A percentile compares a stretch with the other conserved stretches of the same genome.
These are phyloP conservation scores for Cordyceps tenuipes DNA, from an alignment of 2,329 filamentous ascomycete genomes.

Conservation along the genomic window DNA sequence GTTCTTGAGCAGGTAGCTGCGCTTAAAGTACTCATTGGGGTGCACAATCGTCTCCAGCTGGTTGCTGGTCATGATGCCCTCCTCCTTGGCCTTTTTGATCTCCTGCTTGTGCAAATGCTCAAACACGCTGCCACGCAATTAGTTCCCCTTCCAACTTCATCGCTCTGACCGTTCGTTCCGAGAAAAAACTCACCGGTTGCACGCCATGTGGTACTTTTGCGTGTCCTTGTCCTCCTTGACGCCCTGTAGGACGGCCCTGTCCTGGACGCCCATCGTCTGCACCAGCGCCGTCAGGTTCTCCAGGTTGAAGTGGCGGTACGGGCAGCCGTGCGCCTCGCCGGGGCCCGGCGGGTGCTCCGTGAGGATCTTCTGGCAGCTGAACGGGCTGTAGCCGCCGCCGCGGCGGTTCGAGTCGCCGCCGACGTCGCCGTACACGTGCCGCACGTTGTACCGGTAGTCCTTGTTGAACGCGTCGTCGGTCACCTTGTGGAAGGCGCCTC, in stretches of 20 bases:
- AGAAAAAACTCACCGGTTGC: conserved; percentile 59
- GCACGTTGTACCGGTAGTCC: conserved; percentile 93
- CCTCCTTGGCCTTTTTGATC: conserved; percentile 68
- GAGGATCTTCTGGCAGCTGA: conserved; percentile 90
- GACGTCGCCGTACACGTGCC: conserved; percentile 91
- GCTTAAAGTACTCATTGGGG: conserved; percentile 96
- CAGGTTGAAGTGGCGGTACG: conserved; percentile 82
- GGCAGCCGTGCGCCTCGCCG: conserved; percentile 90
- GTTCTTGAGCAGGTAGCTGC: conserved; percentile 83
- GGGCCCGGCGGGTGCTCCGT: conserved; percentile 80
- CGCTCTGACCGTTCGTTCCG: no score
- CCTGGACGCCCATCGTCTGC: conserved; percentile 69
- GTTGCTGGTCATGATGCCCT: conserved; percentile 59
- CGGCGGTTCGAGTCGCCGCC: conserved; percentile 85
- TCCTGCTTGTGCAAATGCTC: conserved; percentile 76
- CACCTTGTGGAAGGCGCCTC: conserved; percentile 72
- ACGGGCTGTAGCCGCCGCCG: conserved; percentile 80
- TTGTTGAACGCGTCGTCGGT: conserved; percentile 96
- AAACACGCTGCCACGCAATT: conserved; percentile 56
- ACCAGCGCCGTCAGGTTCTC: conserved; percentile 77
- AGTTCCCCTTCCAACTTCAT: not conserved
- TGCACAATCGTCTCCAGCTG: conserved; percentile 94
- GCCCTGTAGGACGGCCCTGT: conserved; percentile 66
- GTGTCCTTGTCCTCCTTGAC: conserved; percentile 85
- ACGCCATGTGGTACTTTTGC: conserved; percentile 88